These are phyloP conservation scores for Dioscorea alata DNA, from an alignment of 106 monocot species.

Conservation along the genomic window DNA sequence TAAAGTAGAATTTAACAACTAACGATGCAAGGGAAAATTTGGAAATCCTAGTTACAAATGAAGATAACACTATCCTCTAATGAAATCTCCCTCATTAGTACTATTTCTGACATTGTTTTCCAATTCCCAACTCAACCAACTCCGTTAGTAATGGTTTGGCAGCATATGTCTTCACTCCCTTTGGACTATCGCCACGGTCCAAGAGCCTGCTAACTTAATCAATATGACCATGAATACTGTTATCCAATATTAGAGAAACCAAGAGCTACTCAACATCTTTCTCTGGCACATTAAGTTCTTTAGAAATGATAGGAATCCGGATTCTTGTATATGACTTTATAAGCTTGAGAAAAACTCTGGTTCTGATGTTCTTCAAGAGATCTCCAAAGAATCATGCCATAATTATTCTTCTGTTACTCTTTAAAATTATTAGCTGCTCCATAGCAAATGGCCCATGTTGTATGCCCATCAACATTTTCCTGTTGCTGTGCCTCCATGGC, in stretches of 20 bases:
- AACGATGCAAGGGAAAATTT: too few relatives aligned
- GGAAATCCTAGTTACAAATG: too few relatives aligned
- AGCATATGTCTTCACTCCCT: slow-evolving; percentile 80
- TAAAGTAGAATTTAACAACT: too few relatives aligned
- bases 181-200: slow-evolving; percentile 87
- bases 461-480: too few relatives aligned
- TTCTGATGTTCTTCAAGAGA: too few relatives aligned
- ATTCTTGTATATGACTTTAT: slow-evolving; percentile 97
- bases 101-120: too few relatives aligned
- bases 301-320: slow-evolving; percentile 91
- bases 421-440: slow-evolving; percentile 1
- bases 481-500: too few relatives aligned
- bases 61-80: too few relatives aligned
- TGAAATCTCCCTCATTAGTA: too few relatives aligned
- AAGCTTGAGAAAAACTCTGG: too few relatives aligned
- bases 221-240: slow-evolving; percentile 86
- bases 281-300: slow-evolving; percentile 98
- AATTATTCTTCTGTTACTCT: slow-evolving; percentile 96
- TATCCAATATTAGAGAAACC: slow-evolving; percentile 90
- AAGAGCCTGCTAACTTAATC: slow-evolving; percentile 93
- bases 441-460: too few relatives aligned
- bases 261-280: slow-evolving; percentile 96
- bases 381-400: slow-evolving; percentile 99
- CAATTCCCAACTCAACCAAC: too few relatives aligned
- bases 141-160: slow-evolving; percentile 80